Conservation (phyloP, 2,329 filamentous ascomycete genomes). For the Cladosporium velox region DNA sequence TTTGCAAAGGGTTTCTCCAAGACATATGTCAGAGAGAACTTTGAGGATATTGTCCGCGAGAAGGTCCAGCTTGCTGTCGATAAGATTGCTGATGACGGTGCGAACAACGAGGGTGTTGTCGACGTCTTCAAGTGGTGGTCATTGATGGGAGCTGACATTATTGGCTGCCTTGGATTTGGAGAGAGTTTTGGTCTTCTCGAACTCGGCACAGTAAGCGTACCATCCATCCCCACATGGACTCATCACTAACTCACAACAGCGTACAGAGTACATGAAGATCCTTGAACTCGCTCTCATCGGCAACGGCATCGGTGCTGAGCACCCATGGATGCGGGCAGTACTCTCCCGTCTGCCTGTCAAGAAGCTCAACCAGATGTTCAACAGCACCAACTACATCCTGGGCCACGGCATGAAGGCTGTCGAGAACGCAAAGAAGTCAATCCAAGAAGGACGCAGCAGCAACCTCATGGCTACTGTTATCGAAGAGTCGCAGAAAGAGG, state of each 20-base stretch:
- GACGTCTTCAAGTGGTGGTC: constrained; percentile 45
- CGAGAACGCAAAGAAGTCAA: constrained; percentile 28
- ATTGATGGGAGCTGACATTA: constrained; percentile 23
- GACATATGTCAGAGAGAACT: constrained; percentile 39
- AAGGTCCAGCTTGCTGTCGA: constrained; percentile 39
- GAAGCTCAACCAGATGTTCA: constrained; percentile 28
- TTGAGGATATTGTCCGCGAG: constrained; percentile 40
- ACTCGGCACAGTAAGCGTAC: constrained; percentile 28
- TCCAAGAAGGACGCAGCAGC: constrained; percentile 25
- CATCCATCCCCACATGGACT: constrained; percentile 43
- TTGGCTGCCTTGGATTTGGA: constrained; percentile 24
- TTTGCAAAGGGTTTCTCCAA: constrained; percentile 43
- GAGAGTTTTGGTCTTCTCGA: constrained; percentile 24
- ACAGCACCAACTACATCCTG: constrained; percentile 27
- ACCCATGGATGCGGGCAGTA: constrained; percentile 33
- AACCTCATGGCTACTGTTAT: constrained; percentile 33
- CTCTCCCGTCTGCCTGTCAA: constrained; percentile 30
- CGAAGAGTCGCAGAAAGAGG: constrained; percentile 31
- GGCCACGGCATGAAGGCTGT: constrained; percentile 32
- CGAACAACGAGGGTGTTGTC: constrained; percentile 35
- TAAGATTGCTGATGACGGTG: constrained; percentile 35
- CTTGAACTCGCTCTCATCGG: constrained; percentile 36
- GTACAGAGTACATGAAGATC: constrained; percentile 36
- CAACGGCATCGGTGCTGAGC: constrained; percentile 37
- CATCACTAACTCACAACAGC: constrained; percentile 16